phyloP scores from a whole-genome alignment of 1,139 yeast genomes.

The Suhomyces anneliseae region DNA sequence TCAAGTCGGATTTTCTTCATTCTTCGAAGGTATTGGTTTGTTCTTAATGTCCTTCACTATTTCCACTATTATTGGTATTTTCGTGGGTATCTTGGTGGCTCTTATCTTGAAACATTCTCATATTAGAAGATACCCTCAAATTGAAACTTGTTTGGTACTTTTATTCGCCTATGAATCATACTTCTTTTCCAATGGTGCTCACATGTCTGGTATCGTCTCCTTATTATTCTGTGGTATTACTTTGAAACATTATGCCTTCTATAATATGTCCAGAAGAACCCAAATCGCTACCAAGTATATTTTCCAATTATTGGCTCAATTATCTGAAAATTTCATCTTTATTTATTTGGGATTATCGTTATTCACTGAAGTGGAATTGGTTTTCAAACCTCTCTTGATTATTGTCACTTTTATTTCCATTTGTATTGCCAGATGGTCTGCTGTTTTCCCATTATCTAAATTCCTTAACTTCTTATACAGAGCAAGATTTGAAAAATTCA shows the following conservation, averaged over 20 bases:
- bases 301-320: constrained; percentile 89
- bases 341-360: constrained; percentile 91
- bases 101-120: constrained; percentile 88
- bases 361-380: constrained; percentile 93
- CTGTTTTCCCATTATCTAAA: constrained; percentile 91
- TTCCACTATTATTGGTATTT: constrained; percentile 86
- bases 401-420: constrained; percentile 87
- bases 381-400: constrained; percentile 88
- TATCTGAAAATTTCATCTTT: constrained; percentile 95
- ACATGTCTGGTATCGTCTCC: constrained; percentile 98
- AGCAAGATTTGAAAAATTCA: constrained; percentile 47
- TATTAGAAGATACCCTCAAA: constrained; percentile 89
- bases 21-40: constrained; percentile 92
- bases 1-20: constrained; percentile 65
- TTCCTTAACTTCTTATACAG: constrained; percentile 78
- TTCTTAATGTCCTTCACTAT: constrained; percentile 92
- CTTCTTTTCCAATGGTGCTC: constrained; percentile 97
- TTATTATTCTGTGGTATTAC: constrained; percentile 95
- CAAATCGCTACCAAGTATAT: constrained; percentile 95
- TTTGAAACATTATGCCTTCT: constrained; percentile 93
- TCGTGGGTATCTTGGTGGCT: constrained; percentile 87
- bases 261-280: constrained; percentile 94
- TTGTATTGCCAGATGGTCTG: constrained; percentile 95
- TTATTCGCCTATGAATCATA: constrained; percentile 94
- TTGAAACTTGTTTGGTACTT: constrained; percentile 90